Percentiles rank a stretch among this genome's conserved stretches.
Conservation (phyloP, 345 rosid genomes). For the Syzygium oleosum region DNA sequence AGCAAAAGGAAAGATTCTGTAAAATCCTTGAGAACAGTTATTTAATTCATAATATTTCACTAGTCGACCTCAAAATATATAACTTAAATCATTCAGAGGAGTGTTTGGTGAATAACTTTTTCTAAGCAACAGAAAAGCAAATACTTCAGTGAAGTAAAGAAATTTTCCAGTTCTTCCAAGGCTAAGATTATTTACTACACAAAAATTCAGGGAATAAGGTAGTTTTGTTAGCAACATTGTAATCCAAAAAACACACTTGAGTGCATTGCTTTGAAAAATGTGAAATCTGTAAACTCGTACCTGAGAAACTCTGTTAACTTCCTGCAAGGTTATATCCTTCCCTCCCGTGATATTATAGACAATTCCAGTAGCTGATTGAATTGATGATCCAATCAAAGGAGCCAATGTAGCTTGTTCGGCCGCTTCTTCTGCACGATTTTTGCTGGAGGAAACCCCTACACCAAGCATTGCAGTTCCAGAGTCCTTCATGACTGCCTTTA, state of each 20-base stretch:
- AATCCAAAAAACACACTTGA: neutral
- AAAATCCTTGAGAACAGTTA: neutral
- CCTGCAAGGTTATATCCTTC: constrained; percentile 90
- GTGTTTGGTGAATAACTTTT: neutral
- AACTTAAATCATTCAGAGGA: neutral
- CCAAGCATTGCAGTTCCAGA: constrained; percentile 99
- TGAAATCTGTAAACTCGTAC: constrained; percentile 16
- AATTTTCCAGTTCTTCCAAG: neutral
- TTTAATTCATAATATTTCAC: neutral
- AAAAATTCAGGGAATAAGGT: neutral
- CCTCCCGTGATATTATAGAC: constrained; percentile 98
- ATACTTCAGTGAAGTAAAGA: neutral
- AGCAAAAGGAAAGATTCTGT: neutral
- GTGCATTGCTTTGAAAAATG: neutral
- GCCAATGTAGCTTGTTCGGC: constrained; percentile 98
- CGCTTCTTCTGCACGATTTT: constrained; percentile 98
- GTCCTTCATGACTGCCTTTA: constrained; percentile 91
- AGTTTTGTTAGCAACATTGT: neutral
- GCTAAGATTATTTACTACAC: neutral
- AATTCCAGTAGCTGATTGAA: constrained; percentile 95
- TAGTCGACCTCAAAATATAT: neutral
- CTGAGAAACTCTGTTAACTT: constrained; percentile 96
- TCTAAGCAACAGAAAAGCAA: neutral
- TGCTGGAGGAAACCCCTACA: constrained; percentile 96
- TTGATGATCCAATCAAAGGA: constrained; percentile 96